These are phyloP conservation scores for Suillus hirtellus DNA, from an alignment of 768 basidiomycete genomes.

Conservation along the genomic window DNA sequence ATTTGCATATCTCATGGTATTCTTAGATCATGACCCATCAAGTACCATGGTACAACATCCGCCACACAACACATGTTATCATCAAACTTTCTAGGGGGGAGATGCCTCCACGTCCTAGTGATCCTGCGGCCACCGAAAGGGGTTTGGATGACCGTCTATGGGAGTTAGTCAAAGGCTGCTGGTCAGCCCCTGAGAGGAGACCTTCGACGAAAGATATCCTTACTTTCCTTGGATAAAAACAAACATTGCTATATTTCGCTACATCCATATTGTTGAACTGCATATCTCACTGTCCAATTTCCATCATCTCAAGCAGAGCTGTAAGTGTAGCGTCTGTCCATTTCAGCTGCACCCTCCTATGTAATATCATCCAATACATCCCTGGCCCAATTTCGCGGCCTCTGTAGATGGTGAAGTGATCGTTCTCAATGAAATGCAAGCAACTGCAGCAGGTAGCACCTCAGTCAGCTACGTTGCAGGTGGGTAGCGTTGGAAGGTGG, in stretches of 20 bases:
- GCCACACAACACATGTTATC: slow-evolving; percentile 53
- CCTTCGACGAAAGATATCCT: slow-evolving; percentile 43
- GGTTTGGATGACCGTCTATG: slow-evolving; percentile 50
- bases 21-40: slow-evolving; percentile 52
- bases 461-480: no score
- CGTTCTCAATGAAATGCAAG: not conserved
- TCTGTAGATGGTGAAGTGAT: slow-evolving; percentile 20
- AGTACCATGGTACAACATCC: slow-evolving; percentile 52
- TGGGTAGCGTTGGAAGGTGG: no score
- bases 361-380: slow-evolving; percentile 43
- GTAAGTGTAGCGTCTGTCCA: not conserved
- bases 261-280: not conserved
- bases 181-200: slow-evolving; percentile 38
- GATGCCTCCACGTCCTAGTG: slow-evolving; percentile 43
- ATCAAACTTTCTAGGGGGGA: slow-evolving; percentile 43
- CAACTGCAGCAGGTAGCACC: no score
- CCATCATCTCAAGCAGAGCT: not conserved
- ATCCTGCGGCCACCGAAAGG: slow-evolving; percentile 34
- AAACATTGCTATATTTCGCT: not conserved
- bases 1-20: slow-evolving; percentile 7
- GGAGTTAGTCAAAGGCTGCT: slow-evolving; percentile 44
- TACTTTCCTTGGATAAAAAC: slow-evolving; percentile 15
- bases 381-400: slow-evolving; percentile 44
- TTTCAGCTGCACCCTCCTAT: slow-evolving; percentile 45
- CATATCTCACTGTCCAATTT: not conserved